Evolutionary conservation across 352 stramenopile species (phyloP), one percentile per base, ranked within the genome.

Genomic region (Pythium insidiosum): DNA sequence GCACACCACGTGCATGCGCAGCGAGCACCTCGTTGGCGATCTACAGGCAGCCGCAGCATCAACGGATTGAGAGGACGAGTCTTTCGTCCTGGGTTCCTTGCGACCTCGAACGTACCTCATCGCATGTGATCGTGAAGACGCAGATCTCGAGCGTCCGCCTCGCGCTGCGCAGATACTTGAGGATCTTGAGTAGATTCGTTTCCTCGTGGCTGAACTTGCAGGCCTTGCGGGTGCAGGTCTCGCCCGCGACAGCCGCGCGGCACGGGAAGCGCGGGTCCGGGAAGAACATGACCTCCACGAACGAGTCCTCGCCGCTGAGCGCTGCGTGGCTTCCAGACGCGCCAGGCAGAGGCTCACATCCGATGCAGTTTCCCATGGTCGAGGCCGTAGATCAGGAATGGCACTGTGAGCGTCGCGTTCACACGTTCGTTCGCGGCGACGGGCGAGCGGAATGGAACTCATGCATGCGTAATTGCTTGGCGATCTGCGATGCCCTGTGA

Each of bases 51-150:
- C n/a, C 3, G 21, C 15, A 31, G 24, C 24, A 21, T 33, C 4
- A 22, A 12, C 5, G 24, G 37, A 26, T 24, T 22, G 11, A 46
- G 18, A 16, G 18, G 36, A n/a, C n/a, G n/a, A n/a, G n/a, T n/a
- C n/a, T n/a, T n/a, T n/a, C n/a, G n/a, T n/a, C n/a, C n/a, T n/a
- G n/a, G n/a, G n/a, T n/a, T n/a, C n/a, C n/a, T n/a, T n/a, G 24
- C 28, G 26, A 33, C 21, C 9, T 16, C 4, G 12, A 6, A 19
- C 53, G 10, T 40, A 83, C 73, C 52, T 86, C 73, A 25, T 86
- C 69, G 28, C 70, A 84, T 0, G 73, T 86, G 56, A 86, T 84
- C 13, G 70, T 86, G 44, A 86, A 86, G 25, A 86, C 73, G 40
- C 68, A 81, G 31, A 86, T 73, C 35, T 86, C 73, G 61, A 84